Base-by-base conservation (phyloP, 768 basidiomycete genomes). In the Termitomyces sp. region DNA sequence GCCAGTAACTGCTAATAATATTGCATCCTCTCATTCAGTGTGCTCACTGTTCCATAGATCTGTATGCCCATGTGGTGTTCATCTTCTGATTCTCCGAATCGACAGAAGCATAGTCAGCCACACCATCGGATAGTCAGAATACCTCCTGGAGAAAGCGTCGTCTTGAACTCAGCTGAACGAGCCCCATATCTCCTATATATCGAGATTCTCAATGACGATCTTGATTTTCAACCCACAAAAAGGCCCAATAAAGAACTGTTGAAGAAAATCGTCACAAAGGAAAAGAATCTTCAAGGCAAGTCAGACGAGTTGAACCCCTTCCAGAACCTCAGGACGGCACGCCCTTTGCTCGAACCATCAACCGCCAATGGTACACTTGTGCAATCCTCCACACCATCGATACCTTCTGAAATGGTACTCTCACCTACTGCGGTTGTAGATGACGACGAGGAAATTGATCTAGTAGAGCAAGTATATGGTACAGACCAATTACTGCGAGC, bases 71-170 rank as follows among this genome's bases (percentile, higher is more conserved):
- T 92, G 81, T 92, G 91, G 90, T 92, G 90, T 66, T 70, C 80
- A 12, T 87, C 90, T 7, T 86, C 92, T 14, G 88, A 90, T 68
- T 69, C 71, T 26, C 75, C 78, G 26, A 70, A 69, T 57, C 63
- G 71, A 22, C 69, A 72, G 14, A 66, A 71, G 40, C 71, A 77
- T 42, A 76, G 80, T 6, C 77, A 83, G 65, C 84, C 90, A 6
- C 96, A 98, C 69, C 94, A 98, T 69, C 88, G 93, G 44, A 92
- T 99, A 53, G 94, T 98, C 52, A 87, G 97, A 62, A 96, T 99
- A 66, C 95, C 96, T 12, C 96, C 97, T 3, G 93, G 95, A 14
- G 97, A 99, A 75, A 90, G 92, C 57, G 97, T 98, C 46, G 97
- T 98, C 10, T 81, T 99, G 28, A 99, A 99, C 69, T 98, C 96